Conservation (phyloP, 2,329 filamentous ascomycete species). For the Xenosphaeropsis pyriputrescens region DNA sequence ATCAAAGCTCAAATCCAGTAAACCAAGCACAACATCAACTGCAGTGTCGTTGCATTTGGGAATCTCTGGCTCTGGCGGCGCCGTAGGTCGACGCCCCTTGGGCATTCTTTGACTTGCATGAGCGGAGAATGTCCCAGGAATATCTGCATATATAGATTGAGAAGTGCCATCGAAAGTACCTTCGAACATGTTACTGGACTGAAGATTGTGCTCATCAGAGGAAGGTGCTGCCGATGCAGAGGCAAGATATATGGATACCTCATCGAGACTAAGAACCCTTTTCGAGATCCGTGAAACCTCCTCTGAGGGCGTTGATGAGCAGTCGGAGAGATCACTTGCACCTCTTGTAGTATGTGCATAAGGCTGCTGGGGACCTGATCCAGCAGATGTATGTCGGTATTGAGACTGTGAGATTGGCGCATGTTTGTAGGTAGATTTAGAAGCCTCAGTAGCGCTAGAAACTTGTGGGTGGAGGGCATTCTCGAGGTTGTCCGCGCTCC, state of each 20-base stretch:
- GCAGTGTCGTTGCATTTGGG: conserved; percentile 4
- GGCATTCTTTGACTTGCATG: not conserved
- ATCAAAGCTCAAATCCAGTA: conserved; percentile 16
- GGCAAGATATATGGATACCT: conserved; percentile 19
- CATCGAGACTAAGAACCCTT: conserved; percentile 19
- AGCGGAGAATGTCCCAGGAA: conserved; percentile 48
- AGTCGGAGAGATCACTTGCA: not conserved
- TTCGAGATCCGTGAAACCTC: conserved; percentile 15
- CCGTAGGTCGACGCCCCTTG: not conserved
- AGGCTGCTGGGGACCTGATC: no score
- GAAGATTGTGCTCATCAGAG: conserved; percentile 2
- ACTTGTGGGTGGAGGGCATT: conserved; percentile 4
- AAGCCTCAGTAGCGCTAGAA: no score
- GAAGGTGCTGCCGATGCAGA: conserved; percentile 2
- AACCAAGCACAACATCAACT: conserved; percentile 15
- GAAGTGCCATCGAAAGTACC: conserved; percentile 7
- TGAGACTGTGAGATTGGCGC: no score
- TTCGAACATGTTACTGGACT: conserved; percentile 7
- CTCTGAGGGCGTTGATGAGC: conserved; percentile 12
- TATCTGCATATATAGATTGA: conserved; percentile 27
- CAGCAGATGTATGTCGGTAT: no score
- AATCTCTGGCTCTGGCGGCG: not conserved
- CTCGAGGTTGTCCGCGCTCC: conserved; percentile 10
- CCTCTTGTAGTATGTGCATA: no score
- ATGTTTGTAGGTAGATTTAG: no score